phyloP scores from a whole-genome alignment of 2,329 filamentous ascomycete species.

The Penicillium concentricum region DNA sequence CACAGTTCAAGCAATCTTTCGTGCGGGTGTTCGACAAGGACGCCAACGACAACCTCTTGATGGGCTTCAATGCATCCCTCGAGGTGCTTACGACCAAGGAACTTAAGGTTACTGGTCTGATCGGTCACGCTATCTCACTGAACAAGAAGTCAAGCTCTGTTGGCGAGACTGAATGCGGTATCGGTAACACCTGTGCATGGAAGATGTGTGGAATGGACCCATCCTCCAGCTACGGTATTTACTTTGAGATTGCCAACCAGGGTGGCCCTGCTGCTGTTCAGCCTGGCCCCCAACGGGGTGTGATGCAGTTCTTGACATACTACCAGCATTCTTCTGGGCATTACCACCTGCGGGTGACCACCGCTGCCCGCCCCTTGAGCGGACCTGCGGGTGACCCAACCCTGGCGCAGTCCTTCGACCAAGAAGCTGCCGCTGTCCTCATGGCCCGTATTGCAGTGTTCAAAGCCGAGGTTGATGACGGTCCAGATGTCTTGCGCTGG shows the following conservation, averaged over 20 bases:
- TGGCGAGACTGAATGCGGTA: conserved; percentile 95
- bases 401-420: conserved; percentile 95
- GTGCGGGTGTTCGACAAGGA: conserved; percentile 97
- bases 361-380: conserved; percentile 84
- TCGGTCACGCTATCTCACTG: conserved; percentile 91
- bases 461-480: conserved; percentile 97
- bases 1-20: conserved; percentile 99
- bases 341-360: conserved; percentile 94
- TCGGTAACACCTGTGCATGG: conserved; percentile 98
- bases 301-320: conserved; percentile 98
- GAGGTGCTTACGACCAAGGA: conserved; percentile 98
- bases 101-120: conserved; percentile 94
- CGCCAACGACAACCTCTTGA: conserved; percentile 85
- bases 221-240: conserved; percentile 87
- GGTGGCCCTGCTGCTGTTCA: conserved; percentile 82
- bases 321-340: conserved; percentile 97
- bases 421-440: conserved; percentile 93
- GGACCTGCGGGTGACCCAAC: conserved; percentile 92
- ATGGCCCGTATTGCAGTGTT: conserved; percentile 99
- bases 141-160: conserved; percentile 98
- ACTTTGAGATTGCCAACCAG: conserved; percentile 96
- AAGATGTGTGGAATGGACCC: conserved; percentile 99
- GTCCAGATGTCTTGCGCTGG: conserved; percentile 96
- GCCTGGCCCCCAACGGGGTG: conserved; percentile 82
- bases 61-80: conserved; percentile 96